Evolutionary conservation across 1,284 basidiomycete species (phyloP).

Genomic region (Anthracocystis panici-leucophaei): DNA sequence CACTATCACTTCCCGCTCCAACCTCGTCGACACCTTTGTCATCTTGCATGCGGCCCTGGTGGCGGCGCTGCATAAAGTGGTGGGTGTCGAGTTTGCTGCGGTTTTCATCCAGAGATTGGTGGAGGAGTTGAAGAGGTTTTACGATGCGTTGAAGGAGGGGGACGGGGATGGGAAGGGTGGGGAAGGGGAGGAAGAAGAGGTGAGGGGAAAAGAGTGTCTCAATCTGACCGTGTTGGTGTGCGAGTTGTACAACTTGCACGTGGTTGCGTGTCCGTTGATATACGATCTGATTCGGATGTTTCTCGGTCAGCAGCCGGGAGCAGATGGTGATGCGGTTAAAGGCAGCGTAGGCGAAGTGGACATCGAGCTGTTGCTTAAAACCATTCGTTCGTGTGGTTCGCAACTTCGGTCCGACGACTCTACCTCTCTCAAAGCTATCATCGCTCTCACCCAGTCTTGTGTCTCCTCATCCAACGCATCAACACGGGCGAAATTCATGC

Average conservation of each 20-base stretch:
- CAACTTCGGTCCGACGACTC: conserved; percentile 64
- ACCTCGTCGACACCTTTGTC: conserved; percentile 87
- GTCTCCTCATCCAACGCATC: conserved; percentile 34
- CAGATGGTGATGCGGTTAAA: background rate
- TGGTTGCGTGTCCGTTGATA: conserved; percentile 85
- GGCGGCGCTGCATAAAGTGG: conserved; percentile 82
- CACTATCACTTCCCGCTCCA: conserved; percentile 84
- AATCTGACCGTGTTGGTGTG: conserved; percentile 89
- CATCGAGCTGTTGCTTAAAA: conserved; percentile 86
- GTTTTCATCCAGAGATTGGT: conserved; percentile 58
- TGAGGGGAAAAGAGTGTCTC: conserved; percentile 80
- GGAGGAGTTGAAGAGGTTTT: conserved; percentile 41
- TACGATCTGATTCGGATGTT: conserved; percentile 90
- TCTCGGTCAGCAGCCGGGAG: conserved; percentile 72
- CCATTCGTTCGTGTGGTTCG: conserved; percentile 74
- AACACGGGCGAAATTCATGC: conserved; percentile 65
- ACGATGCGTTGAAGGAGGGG: conserved; percentile 16
- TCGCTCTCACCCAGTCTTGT: conserved; percentile 54
- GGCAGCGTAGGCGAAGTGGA: conserved; percentile 37
- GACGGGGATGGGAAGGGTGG: background rate
- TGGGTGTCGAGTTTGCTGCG: conserved; percentile 90
- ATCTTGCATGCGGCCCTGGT: conserved; percentile 90
- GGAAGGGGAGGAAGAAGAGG: conserved; percentile 48
- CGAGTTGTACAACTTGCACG: conserved; percentile 95
- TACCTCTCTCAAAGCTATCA: conserved; percentile 60